These are phyloP conservation scores for Yarrowia sp. DNA, from an alignment of 805 yeast genomes.

Conservation along the genomic window DNA sequence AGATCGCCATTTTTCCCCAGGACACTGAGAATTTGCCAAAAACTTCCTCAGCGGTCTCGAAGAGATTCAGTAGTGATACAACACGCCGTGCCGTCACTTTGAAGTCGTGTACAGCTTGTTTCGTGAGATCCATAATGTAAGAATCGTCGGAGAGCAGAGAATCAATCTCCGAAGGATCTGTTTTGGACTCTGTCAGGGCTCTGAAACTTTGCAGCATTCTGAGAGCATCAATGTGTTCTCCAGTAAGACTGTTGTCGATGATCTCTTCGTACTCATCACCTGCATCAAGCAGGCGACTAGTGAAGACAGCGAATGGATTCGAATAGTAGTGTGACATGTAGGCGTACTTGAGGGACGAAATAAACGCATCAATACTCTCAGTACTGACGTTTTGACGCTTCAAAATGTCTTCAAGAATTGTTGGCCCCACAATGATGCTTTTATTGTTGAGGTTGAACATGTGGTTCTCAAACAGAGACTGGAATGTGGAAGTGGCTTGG, in stretches of 20 bases:
- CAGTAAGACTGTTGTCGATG: constrained; percentile 6
- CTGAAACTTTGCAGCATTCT: constrained; percentile 42
- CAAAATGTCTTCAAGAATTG: constrained; percentile 28
- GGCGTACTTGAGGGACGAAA: constrained; percentile 35
- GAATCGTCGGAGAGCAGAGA: constrained; percentile 27
- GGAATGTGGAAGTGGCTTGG: constrained; percentile 28
- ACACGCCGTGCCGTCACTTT: constrained; percentile 16
- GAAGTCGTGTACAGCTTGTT: constrained; percentile 30
- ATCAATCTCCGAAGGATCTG: constrained; percentile 30
- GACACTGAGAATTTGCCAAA: neutral
- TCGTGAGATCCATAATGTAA: neutral
- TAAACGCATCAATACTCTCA: constrained; percentile 32
- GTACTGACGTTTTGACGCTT: constrained; percentile 31
- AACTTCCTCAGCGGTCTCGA: neutral
- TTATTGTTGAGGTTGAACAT: constrained; percentile 27
- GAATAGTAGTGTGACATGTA: constrained; percentile 40
- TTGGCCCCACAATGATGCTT: constrained; percentile 31
- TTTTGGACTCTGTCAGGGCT: constrained; percentile 31
- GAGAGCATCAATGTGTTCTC: constrained; percentile 33
- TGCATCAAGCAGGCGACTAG: neutral
- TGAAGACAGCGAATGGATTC: constrained; percentile 37
- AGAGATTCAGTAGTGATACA: constrained; percentile 3
- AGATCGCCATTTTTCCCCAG: neutral
- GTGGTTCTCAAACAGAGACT: constrained; percentile 28
- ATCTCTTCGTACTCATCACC: neutral